Percentiles rank a stretch among this genome's conserved stretches.
Conservation (phyloP, 2,329 filamentous ascomycete species). For the Westerdykella sp. region DNA sequence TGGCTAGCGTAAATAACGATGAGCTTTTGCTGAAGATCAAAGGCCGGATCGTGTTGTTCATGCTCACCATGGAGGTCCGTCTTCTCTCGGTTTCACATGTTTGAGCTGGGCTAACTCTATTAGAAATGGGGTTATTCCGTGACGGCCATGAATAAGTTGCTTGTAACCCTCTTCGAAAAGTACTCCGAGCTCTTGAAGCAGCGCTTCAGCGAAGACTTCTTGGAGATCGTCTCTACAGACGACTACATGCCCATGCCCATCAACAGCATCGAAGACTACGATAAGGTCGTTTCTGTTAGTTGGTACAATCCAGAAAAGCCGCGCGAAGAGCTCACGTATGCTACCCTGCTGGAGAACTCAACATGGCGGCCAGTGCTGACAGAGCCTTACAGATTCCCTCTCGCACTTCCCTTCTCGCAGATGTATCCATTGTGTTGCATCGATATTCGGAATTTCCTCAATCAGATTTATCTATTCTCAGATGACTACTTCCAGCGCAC, state of each 20-base stretch:
- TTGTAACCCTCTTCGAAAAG: constrained; percentile 86
- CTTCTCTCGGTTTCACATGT: neutral
- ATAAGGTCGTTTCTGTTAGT: constrained; percentile 90
- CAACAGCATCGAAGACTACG: constrained; percentile 81
- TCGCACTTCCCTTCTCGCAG: constrained; percentile 93
- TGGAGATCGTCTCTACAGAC: constrained; percentile 84
- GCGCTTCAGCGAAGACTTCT: constrained; percentile 91
- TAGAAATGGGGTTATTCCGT: constrained; percentile 89
- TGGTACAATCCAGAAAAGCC: constrained; percentile 88
- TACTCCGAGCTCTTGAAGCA: constrained; percentile 88
- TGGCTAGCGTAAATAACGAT: constrained; percentile 76
- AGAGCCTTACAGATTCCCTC: constrained; percentile 64
- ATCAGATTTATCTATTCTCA: constrained; percentile 97
- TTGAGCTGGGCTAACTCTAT: constrained; percentile 6
- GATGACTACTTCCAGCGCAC: constrained; percentile 94
- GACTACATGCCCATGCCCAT: constrained; percentile 99
- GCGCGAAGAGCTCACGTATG: constrained; percentile 66
- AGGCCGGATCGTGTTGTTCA: constrained; percentile 84
- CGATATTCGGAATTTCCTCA: constrained; percentile 93
- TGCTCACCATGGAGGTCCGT: constrained; percentile 91
- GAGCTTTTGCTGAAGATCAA: constrained; percentile 93
- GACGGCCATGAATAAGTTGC: constrained; percentile 69
- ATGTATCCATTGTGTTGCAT: constrained; percentile 99
- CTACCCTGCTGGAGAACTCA: constrained; percentile 13
- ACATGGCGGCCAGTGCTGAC: constrained; percentile 9